These are phyloP conservation scores for Leucoagaricus sp. DNA, from an alignment of 1,284 basidiomycete species.

Conservation along the genomic window DNA sequence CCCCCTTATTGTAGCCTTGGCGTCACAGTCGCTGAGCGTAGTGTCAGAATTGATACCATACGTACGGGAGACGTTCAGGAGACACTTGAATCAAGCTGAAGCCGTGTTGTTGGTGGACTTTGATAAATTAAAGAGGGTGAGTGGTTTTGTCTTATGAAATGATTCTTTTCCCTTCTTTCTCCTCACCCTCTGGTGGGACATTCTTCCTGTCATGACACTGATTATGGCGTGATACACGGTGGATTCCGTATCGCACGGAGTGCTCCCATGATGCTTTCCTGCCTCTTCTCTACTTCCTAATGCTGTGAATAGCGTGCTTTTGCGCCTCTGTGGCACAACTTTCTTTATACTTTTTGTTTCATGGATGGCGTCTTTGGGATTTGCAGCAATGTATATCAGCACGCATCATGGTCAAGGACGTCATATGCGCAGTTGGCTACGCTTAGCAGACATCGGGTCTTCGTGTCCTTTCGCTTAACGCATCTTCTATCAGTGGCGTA, in stretches of 20 bases:
- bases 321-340: conserved; percentile 1
- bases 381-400: not conserved
- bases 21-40: conserved; percentile 93
- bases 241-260: conserved; percentile 5
- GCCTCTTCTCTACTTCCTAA: not conserved
- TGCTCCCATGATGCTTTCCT: not conserved
- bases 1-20: conserved; percentile 67
- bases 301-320: conserved; percentile 1
- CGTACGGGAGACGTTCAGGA: conserved; percentile 89
- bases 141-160: conserved; percentile 30
- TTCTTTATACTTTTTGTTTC: not conserved
- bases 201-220: not conserved
- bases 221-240: not conserved
- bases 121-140: conserved; percentile 93
- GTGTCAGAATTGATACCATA: conserved; percentile 97
- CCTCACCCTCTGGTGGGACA: not conserved
- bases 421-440: not conserved
- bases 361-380: not conserved
- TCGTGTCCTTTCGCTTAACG: not conserved
- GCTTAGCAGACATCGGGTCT: not conserved
- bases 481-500: not conserved
- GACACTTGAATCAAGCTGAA: conserved; percentile 91
- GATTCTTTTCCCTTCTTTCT: conserved; percentile 1
- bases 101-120: conserved; percentile 97
- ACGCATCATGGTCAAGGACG: not conserved